phyloP scores from a whole-genome alignment of 2,329 filamentous ascomycete genomes.

The Metarhizium rileyi region DNA sequence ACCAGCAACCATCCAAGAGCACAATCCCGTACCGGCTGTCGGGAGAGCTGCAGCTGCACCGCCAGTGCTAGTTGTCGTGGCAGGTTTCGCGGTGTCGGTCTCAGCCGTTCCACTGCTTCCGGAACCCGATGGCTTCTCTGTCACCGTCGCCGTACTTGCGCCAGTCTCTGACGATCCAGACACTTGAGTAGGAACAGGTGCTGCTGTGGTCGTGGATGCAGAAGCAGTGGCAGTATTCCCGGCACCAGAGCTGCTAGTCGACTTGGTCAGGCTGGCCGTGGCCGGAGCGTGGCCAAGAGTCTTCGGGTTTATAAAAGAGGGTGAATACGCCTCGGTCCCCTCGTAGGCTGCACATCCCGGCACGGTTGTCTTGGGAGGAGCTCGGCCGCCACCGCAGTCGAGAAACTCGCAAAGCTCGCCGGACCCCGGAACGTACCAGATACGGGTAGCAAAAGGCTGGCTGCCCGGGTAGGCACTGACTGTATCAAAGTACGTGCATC shows the following conservation, averaged over 20 bases:
- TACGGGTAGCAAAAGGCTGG: conserved; percentile 32
- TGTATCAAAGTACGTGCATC: conserved; percentile 32
- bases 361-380: conserved; percentile 52
- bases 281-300: conserved; percentile 13
- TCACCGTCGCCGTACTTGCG: not conserved
- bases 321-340: conserved; percentile 45
- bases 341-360: conserved; percentile 49
- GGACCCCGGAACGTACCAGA: conserved; percentile 53
- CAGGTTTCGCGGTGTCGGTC: not conserved
- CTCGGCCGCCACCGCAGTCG: conserved; percentile 59
- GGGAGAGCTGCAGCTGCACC: conserved; percentile 12
- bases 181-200: not conserved
- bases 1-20: conserved; percentile 16
- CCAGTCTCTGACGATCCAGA: not conserved
- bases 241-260: conserved; percentile 7
- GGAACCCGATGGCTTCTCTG: conserved; percentile 1
- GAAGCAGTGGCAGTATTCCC: conserved; percentile 9
- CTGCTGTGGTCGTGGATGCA: conserved; percentile 1
- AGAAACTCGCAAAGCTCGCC: conserved; percentile 55
- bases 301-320: conserved; percentile 34
- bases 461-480: conserved; percentile 19
- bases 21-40: conserved; percentile 17
- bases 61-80: not conserved
- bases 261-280: conserved; percentile 2
- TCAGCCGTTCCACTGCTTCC: not conserved